Conservation (phyloP, 371 early-diverging fungal genomes). For the Cokeromyces recurvatus region DNA sequence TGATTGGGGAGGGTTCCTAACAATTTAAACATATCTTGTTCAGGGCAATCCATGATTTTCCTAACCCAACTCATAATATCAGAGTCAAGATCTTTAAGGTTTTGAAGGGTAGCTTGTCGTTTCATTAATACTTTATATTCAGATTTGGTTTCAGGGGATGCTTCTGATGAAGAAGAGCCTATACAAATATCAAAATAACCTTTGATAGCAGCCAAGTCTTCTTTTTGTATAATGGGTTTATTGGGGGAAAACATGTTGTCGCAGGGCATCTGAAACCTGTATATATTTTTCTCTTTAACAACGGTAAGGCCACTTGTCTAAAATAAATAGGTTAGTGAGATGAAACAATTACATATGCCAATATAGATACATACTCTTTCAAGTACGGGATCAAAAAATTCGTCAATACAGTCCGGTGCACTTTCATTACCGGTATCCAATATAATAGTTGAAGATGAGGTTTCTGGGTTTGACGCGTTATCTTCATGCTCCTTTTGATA, state of each 20-base stretch:
- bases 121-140: slow-evolving; percentile 6
- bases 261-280: slow-evolving; percentile 6
- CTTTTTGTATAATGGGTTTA: slow-evolving; percentile 14
- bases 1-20: slow-evolving; percentile 4
- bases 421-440: slow-evolving; percentile 8
- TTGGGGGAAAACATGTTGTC: slow-evolving; percentile 9
- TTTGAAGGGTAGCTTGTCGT: slow-evolving; percentile 2
- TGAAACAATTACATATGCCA: too few species aligned
- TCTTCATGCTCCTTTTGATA: slow-evolving; percentile 5
- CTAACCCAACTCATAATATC: not conserved
- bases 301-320: too few species aligned
- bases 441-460: slow-evolving; percentile 6
- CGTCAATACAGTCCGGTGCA: slow-evolving; percentile 6
- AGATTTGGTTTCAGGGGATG: not conserved
- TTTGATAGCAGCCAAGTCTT: slow-evolving; percentile 10
- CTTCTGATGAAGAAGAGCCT: slow-evolving; percentile 7
- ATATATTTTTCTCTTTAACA: slow-evolving; percentile 16
- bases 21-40: slow-evolving; percentile 3
- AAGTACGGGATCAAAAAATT: slow-evolving; percentile 7
- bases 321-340: too few species aligned
- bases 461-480: slow-evolving; percentile 7
- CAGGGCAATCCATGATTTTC: not conserved
- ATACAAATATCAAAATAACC: slow-evolving; percentile 10
- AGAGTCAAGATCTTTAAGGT: not conserved
- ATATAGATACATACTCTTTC: slow-evolving; percentile 9